Conservation (phyloP, 768 basidiomycete species). For the Collybia nuda region DNA sequence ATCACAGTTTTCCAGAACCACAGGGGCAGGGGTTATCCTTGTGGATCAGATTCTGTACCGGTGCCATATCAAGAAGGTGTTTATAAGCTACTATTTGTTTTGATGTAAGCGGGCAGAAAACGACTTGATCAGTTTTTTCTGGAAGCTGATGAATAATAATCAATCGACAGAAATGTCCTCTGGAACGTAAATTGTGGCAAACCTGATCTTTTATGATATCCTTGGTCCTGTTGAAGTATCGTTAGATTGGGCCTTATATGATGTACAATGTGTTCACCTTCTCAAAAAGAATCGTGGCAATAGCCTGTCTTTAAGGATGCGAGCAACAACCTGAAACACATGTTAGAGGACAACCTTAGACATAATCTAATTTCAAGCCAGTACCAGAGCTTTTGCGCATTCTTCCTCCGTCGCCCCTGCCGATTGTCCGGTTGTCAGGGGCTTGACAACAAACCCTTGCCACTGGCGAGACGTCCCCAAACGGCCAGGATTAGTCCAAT, state of each 20-base stretch:
- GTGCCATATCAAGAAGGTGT: constrained; percentile 58
- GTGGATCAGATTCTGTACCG: constrained; percentile 69
- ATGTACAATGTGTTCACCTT: constrained; percentile 41
- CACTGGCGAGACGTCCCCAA: constrained; percentile 77
- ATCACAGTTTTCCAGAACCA: constrained; percentile 57
- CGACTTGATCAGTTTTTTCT: constrained; percentile 84
- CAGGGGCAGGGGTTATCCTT: constrained; percentile 78
- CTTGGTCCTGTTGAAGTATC: constrained; percentile 56
- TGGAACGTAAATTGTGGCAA: neutral
- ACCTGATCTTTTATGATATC: constrained; percentile 73
- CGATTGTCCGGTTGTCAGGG: constrained; percentile 69
- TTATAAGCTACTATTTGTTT: constrained; percentile 76
- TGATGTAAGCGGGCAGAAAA: constrained; percentile 85
- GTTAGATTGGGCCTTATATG: neutral
- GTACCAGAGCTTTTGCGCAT: constrained; percentile 50
- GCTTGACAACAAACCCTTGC: constrained; percentile 69
- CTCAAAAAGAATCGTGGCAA: constrained; percentile 84
- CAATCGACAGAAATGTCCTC: neutral
- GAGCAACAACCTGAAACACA: constrained; percentile 51
- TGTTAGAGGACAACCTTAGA: neutral
- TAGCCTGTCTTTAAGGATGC: constrained; percentile 60
- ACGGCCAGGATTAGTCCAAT: constrained; percentile 86
- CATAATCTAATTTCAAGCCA: neutral
- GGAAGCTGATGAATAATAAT: constrained; percentile 58
- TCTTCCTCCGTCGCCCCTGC: constrained; percentile 62